Conservation (phyloP, 768 basidiomycete species). For the Mycena epipterygia region DNA sequence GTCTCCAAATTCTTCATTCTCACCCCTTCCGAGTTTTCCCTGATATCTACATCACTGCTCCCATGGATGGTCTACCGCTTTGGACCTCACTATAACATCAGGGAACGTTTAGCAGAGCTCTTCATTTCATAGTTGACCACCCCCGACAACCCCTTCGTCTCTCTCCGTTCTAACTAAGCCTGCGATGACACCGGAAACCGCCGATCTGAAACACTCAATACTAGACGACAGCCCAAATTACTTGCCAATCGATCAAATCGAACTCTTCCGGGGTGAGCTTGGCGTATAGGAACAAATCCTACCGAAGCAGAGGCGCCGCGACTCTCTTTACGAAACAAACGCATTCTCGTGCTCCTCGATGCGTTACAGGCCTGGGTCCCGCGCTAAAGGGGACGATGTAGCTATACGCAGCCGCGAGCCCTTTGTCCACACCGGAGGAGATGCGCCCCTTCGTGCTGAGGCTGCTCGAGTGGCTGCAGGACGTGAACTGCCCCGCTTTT, state of each 20-base stretch:
- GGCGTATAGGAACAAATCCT: background rate
- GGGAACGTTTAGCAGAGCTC: background rate
- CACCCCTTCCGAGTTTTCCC: background rate
- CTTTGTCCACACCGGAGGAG: slow-evolving; percentile 10
- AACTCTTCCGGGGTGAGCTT: background rate
- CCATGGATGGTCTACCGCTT: background rate
- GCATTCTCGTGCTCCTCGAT: slow-evolving; percentile 14
- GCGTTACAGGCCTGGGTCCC: slow-evolving; percentile 14
- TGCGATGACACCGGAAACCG: background rate
- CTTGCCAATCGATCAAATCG: background rate
- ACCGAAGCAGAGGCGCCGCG: background rate
- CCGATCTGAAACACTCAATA: background rate
- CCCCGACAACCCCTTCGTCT: background rate
- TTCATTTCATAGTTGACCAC: background rate
- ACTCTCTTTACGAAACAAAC: background rate
- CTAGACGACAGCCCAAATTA: background rate
- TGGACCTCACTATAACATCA: background rate
- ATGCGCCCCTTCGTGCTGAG: slow-evolving; percentile 13
- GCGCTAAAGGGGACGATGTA: slow-evolving; percentile 5
- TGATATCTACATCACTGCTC: background rate
- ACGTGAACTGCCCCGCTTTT: slow-evolving; percentile 9
- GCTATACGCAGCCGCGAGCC: slow-evolving; percentile 11
- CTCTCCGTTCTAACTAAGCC: background rate
- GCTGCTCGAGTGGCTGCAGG: slow-evolving; percentile 25
- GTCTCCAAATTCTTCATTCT: background rate